phyloP scores from a whole-genome alignment of 2,329 filamentous ascomycete genomes.

The Colletotrichum tamarilloi region DNA sequence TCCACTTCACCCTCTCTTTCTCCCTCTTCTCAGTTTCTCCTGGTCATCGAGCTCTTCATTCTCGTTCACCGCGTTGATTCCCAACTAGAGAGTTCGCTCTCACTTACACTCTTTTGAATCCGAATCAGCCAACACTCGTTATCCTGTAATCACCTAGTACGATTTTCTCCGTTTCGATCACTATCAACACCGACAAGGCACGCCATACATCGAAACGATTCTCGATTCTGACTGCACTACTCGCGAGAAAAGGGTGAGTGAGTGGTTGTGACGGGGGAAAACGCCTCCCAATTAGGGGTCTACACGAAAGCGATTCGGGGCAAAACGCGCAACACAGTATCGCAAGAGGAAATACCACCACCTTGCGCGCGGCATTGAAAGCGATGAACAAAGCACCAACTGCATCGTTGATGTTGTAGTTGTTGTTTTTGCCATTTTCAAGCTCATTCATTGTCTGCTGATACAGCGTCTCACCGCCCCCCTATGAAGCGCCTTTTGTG shows the following conservation, averaged over 20 bases:
- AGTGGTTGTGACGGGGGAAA: background rate
- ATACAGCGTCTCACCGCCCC: background rate
- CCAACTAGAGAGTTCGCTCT: slow-evolving; percentile 37
- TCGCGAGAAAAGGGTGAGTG: slow-evolving; percentile 28
- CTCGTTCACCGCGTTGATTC: slow-evolving; percentile 34
- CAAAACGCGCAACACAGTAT: background rate
- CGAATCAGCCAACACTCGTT: slow-evolving; percentile 32
- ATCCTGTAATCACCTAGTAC: slow-evolving; percentile 13
- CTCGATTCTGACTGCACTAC: slow-evolving; percentile 6
- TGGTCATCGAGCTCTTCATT: slow-evolving; percentile 31
- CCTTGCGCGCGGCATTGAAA: background rate
- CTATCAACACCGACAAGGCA: slow-evolving; percentile 3
- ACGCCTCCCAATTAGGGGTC: background rate
- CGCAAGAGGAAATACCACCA: background rate
- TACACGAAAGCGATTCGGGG: background rate
- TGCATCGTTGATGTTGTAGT: background rate
- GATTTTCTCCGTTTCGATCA: slow-evolving; percentile 19
- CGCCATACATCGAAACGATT: slow-evolving; percentile 12
- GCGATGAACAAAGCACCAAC: background rate
- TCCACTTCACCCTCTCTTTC: slow-evolving; percentile 33
- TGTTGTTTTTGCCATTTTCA: background rate
- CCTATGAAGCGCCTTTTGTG: background rate
- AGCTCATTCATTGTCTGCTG: background rate
- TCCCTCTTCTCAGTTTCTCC: slow-evolving; percentile 31
- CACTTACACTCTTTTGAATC: slow-evolving; percentile 37